Conservation (phyloP, 495 filamentous ascomycete species). For the Tricharina praecox region DNA sequence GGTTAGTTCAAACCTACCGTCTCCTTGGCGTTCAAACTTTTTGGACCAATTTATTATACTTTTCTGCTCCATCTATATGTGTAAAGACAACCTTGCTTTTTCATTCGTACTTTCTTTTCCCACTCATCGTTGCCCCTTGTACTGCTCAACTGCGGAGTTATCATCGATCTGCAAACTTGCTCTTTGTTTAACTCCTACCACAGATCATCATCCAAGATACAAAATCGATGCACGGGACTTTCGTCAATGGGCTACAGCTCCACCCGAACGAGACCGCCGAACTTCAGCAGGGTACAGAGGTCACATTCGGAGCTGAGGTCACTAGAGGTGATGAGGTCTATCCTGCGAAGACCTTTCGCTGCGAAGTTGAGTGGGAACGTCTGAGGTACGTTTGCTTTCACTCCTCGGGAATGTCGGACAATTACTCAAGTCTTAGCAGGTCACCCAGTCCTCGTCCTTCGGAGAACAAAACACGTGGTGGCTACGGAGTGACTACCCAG, state of each 20-base stretch:
- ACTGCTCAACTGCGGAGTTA: too few species aligned
- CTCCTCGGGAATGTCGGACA: too few species aligned
- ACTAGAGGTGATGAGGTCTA: slow-evolving; percentile 32
- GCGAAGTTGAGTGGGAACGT: slow-evolving; percentile 23
- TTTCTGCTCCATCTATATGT: too few species aligned
- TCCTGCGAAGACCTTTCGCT: slow-evolving; percentile 26
- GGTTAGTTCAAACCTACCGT: slow-evolving; percentile 11
- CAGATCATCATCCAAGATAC: slow-evolving; percentile 33
- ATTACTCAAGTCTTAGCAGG: too few species aligned
- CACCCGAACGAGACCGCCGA: slow-evolving; percentile 26
- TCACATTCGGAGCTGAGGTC: slow-evolving; percentile 41
- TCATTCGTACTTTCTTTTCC: too few species aligned
- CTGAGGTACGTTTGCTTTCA: slow-evolving; percentile 14
- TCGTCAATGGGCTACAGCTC: slow-evolving; percentile 33
- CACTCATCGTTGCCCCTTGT: too few species aligned
- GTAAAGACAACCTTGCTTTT: too few species aligned
- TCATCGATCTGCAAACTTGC: too few species aligned
- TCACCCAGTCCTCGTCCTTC: slow-evolving; percentile 6
- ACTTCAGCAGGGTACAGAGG: slow-evolving; percentile 32
- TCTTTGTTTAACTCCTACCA: slow-evolving; percentile 9
- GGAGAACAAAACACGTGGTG: slow-evolving; percentile 9
- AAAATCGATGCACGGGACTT: slow-evolving; percentile 45
- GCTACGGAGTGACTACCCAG: slow-evolving; percentile 18
- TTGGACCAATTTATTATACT: too few species aligned
- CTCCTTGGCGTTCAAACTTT: too few species aligned